Evolutionary conservation across 805 yeast genomes (phyloP), one percentile per base, ranked within the genome.

Genomic region (Candida maesae): DNA sequence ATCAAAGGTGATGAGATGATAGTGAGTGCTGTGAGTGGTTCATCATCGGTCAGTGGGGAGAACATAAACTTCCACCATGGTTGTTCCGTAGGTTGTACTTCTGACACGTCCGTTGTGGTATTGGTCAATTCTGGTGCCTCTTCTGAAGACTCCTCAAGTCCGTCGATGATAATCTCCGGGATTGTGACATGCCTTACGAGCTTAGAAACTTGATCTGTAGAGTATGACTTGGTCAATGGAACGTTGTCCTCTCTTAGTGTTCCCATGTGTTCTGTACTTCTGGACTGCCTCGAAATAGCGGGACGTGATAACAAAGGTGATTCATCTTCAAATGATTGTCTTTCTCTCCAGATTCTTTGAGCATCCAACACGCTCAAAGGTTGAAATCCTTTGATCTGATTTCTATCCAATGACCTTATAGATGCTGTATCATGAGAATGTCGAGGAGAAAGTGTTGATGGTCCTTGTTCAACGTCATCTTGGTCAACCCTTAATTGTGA

Each of bases 361-460:
- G 74, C 74, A 26, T 67, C 63, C 23, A 62, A 48, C 10, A 70
- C 35, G 2, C 73, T 67, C 12, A 70, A 59, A 24, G 71, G 50
- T 29, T 34, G 57, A 28, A 46, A 41, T 20, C 48, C 51, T 23
- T 24, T 39, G 5, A 51, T 33, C 20, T 46, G 49, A 35, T 56
- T 50, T 6, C 45, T 46, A 39, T 59, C 61, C 20, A 20, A 43
- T 13, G 36, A 56, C 32, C 8, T 44, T 26, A 25, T 26, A 27
- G 50, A 33, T 34, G n/a, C 24, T 4, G 21, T 18, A 14, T 41
- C 40, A 12, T 19, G 24, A 18, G 26, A 25, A 3, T 24, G 35
- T 10, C 10, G 19, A n/a, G n/a, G n/a, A n/a, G 24, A 21, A 10
- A 21, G 24, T 21, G 24, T 21, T n/a, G n/a, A n/a, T n/a, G n/a